phyloP scores from a whole-genome alignment of 1,284 basidiomycete genomes.

The Ustilago cynodontis region DNA sequence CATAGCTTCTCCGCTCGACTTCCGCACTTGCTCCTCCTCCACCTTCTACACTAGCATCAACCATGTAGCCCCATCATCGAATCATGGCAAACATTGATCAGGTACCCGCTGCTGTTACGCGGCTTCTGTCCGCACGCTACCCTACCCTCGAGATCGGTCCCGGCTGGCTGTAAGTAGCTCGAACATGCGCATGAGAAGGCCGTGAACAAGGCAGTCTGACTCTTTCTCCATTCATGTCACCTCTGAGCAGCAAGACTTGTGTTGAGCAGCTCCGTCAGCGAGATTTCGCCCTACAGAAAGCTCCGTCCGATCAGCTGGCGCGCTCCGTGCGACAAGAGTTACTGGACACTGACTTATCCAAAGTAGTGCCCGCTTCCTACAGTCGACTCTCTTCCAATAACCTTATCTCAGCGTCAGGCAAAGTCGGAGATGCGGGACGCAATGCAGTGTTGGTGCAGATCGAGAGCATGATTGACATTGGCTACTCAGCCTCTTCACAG shows the following conservation, averaged over 20 bases:
- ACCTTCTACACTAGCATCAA: background rate
- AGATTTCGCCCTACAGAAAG: background rate
- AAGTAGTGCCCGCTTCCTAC: constrained; percentile 16
- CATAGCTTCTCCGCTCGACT: background rate
- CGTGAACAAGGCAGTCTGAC: background rate
- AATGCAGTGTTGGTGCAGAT: constrained; percentile 37
- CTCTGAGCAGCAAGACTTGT: constrained; percentile 3
- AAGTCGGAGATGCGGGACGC: constrained; percentile 20
- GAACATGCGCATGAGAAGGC: background rate
- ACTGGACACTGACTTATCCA: constrained; percentile 35
- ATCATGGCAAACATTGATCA: constrained; percentile 11
- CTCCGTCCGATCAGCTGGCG: constrained; percentile 35
- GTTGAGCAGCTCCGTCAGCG: constrained; percentile 15
- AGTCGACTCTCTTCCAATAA: constrained; percentile 3
- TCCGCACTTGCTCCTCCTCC: constrained; percentile 4
- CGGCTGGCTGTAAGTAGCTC: constrained; percentile 32
- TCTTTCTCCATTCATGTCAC: background rate
- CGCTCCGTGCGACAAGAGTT: constrained; percentile 33
- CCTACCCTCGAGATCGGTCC: constrained; percentile 35
- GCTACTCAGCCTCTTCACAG: constrained; percentile 37
- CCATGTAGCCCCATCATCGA: constrained; percentile 19
- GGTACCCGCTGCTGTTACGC: constrained; percentile 30
- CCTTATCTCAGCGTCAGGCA: constrained; percentile 4
- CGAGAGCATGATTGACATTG: constrained; percentile 49
- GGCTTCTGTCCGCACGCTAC: constrained; percentile 43